Evolutionary conservation across 768 basidiomycete species (phyloP), one percentile per base, ranked within the genome.

Genomic region (Exidia glandulosa): DNA sequence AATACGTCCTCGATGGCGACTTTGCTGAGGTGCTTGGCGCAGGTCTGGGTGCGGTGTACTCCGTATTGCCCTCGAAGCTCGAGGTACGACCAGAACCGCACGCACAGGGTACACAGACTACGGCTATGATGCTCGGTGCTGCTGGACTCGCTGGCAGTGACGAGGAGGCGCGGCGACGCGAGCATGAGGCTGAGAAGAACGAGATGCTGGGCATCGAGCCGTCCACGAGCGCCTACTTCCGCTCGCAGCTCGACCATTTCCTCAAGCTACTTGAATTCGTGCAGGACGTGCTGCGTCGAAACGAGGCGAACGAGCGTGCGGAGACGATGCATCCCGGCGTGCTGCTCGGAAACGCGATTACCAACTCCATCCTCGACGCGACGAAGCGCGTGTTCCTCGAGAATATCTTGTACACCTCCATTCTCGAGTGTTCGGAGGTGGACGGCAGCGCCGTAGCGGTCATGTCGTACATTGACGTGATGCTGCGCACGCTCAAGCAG

Each of bases 361-460:
- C 88, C 1, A 84, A 89, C 62, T 84, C 89, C 4, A 90, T 94
- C 50, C 71, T 95, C 45, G 85, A 88, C 61, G 86, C 91, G 16
- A 81, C 96, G 10, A 84, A 88, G 34, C 78, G 82, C 23, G 88
- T 90, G 59, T 97, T 97, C 75, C 77, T 98, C 3, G 88, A 94
- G 72, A 95, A 93, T 65, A 87, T 97, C 27, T 74, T 98, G 32
- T 95, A 95, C 69, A 90, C 95, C 0, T 90, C 92, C 12, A 83
- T 98, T 57, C 77, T 96, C 55, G 94, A 97, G 69, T 94, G 92
- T 71, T 94, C 94, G 0, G 90, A 91, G 62, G 68, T 78, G 3
- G 95, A 97, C 69, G 95, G 95, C n/a, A 95, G 93, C 62, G 90
- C 94, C 0, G 87, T 96, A 2, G 94, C 95, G 10, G 94, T 98